Base-by-base conservation (phyloP, 1,284 basidiomycete species). In the Leccinum angustisporum region DNA sequence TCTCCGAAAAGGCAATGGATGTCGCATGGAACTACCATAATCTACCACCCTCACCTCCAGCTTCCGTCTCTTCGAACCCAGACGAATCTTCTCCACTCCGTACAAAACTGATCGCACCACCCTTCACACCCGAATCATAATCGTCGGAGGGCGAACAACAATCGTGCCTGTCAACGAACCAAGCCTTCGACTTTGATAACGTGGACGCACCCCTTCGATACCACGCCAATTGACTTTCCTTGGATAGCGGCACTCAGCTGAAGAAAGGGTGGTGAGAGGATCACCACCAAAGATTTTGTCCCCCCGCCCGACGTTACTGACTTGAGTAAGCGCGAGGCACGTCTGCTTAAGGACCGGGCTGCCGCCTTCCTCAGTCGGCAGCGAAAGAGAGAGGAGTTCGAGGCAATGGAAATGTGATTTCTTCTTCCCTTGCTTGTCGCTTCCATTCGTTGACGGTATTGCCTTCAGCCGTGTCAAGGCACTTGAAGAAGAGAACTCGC, bases 361-460 rank as follows among this genome's bases (percentile, higher is more conserved):
- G 93, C 93, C 9, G 93, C 93, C 59, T 95, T 95, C 80, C 86
- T 95, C 69, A 91, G 87, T 75, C 83, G 93, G 71, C 93, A 95
- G 77, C 83, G 93, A 70, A 95, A 95, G 78, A 87, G 93, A 63
- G 93, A 95, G 78, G 93, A 95, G 78, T 95, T 94, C 71, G 93
- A 95, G 77, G 81, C 77, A 72, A 93, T 95, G 87, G 92, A 95
- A 81, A 77, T 88, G 90, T 94, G 81, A 79, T 61, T 59, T 55
- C 65, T 65, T 61, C 48, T 75, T 79, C 63, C 38, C 50, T 66
- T 65, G 18, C 57, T 64, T 6, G 25, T 53, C 13, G 9, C 48
- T 62, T 62, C 57, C 34, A 33, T 63, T 54, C 38, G 58, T 38
- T 67, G 57, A 66, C 63, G 57, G 65, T 66, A 69, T 65, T 65